A percentile compares a stretch with the other conserved stretches of the same genome.
Evolutionary conservation across 306 rosid genomes (phyloP).

Genomic region (Vigna trinervia): DNA sequence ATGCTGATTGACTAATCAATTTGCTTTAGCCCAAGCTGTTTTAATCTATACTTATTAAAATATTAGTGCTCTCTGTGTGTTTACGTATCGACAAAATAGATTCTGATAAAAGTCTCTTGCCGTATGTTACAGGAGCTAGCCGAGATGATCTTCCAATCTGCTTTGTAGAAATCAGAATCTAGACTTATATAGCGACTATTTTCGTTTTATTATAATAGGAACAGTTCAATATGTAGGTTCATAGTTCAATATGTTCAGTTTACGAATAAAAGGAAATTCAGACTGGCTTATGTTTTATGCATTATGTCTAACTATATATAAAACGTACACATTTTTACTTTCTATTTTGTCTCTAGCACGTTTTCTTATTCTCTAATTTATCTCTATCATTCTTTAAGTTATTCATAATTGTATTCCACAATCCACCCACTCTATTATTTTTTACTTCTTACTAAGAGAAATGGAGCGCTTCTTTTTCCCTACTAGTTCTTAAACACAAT

Average conservation of each 20-base stretch:
- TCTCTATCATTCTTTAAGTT: too few relatives aligned
- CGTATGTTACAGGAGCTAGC: conserved; percentile 87
- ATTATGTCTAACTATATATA: too few relatives aligned
- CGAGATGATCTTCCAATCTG: conserved; percentile 89
- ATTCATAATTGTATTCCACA: too few relatives aligned
- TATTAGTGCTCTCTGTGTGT: neutral
- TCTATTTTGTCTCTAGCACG: too few relatives aligned
- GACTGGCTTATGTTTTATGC: neutral
- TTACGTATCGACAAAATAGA: neutral
- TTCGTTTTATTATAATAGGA: conserved; percentile 31
- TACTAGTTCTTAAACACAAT: neutral
- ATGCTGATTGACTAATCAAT: conserved; percentile 3
- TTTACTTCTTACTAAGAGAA: too few relatives aligned
- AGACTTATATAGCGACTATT: neutral
- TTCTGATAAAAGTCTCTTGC: conserved; percentile 21
- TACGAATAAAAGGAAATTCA: conserved; percentile 19
- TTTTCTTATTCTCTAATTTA: too few relatives aligned
- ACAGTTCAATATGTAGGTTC: neutral
- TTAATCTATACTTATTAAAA: neutral
- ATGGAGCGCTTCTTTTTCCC: too few relatives aligned
- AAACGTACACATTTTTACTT: too few relatives aligned
- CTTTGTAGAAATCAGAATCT: conserved; percentile 53
- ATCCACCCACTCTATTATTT: too few relatives aligned
- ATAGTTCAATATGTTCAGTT: neutral
- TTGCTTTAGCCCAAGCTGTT: neutral